Evolutionary conservation across 805 yeast genomes (phyloP).

Genomic region (Candida quercuum): DNA sequence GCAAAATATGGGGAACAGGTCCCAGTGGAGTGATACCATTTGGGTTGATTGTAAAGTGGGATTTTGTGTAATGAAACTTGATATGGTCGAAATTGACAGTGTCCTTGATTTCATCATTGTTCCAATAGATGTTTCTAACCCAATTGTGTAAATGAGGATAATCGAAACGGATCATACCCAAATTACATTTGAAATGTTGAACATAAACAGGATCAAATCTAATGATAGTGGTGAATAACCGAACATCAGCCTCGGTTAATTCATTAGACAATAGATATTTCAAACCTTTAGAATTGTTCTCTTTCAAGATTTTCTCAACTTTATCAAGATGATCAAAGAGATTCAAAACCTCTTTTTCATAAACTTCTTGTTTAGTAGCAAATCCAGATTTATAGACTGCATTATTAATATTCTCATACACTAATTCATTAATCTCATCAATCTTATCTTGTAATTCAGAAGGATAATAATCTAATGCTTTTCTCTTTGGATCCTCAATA

Average conservation of each 20-base stretch:
- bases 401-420: conserved; percentile 80
- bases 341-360: conserved; percentile 59
- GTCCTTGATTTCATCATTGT: conserved; percentile 58
- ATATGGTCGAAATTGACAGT: conserved; percentile 89
- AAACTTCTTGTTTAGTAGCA: conserved; percentile 77
- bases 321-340: conserved; percentile 66
- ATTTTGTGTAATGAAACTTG: conserved; percentile 84
- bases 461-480: conserved; percentile 61
- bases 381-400: conserved; percentile 94
- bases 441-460: conserved; percentile 44
- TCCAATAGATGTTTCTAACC: conserved; percentile 83
- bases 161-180: conserved; percentile 71
- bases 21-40: conserved; percentile 82
- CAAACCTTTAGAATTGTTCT: conserved; percentile 27
- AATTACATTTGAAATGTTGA: conserved; percentile 92
- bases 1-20: conserved; percentile 72
- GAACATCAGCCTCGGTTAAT: conserved; percentile 86
- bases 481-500: conserved; percentile 39
- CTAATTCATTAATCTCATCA: conserved; percentile 76
- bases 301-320: conserved; percentile 55
- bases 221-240: conserved; percentile 80
- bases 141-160: conserved; percentile 78
- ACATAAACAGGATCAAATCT: conserved; percentile 92
- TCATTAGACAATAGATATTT: conserved; percentile 53
- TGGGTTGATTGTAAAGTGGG: conserved; percentile 79